A percentile compares a stretch with the other conserved stretches of the same genome.
These are phyloP conservation scores for Kodamaea ohmeri DNA, from an alignment of 1,139 yeast genomes.

Conservation along the genomic window DNA sequence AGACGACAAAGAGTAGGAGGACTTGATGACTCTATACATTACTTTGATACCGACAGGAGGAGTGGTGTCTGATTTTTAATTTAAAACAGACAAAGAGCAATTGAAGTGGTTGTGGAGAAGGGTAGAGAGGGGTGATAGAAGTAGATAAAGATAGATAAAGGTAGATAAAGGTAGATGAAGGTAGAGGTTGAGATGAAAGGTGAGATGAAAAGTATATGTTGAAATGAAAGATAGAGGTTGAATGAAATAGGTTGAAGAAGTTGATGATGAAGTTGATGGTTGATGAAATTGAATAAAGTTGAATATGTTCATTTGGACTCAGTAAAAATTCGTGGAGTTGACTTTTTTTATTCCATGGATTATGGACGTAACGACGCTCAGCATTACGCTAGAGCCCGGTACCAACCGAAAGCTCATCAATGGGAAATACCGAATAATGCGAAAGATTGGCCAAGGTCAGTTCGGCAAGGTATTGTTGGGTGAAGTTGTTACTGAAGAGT, in stretches of 20 bases:
- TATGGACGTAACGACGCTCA: conserved; percentile 21
- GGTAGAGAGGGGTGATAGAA: background rate
- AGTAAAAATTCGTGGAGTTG: too few species aligned
- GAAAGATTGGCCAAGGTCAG: conserved; percentile 46
- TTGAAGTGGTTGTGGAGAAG: background rate
- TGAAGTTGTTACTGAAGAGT: conserved; percentile 18
- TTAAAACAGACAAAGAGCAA: background rate
- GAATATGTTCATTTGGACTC: too few species aligned
- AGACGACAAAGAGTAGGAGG: too few species aligned
- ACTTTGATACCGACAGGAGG: too few species aligned
- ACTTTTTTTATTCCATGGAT: too few species aligned
- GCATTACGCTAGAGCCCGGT: conserved; percentile 30
- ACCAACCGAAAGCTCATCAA: conserved; percentile 37
- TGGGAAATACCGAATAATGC: conserved; percentile 31
- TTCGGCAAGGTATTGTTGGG: conserved; percentile 44
- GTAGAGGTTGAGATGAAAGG: background rate
- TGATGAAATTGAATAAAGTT: background rate
- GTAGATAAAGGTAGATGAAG: background rate
- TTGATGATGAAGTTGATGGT: background rate
- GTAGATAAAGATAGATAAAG: background rate
- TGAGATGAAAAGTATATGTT: background rate
- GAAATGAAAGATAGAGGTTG: background rate
- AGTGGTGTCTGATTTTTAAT: too few species aligned
- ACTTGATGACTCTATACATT: too few species aligned
- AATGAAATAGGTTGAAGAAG: background rate